Percentiles rank a stretch among this genome's conserved stretches.
Conservation (phyloP, 2,329 filamentous ascomycete species). For the Nannizzia gypsea region DNA sequence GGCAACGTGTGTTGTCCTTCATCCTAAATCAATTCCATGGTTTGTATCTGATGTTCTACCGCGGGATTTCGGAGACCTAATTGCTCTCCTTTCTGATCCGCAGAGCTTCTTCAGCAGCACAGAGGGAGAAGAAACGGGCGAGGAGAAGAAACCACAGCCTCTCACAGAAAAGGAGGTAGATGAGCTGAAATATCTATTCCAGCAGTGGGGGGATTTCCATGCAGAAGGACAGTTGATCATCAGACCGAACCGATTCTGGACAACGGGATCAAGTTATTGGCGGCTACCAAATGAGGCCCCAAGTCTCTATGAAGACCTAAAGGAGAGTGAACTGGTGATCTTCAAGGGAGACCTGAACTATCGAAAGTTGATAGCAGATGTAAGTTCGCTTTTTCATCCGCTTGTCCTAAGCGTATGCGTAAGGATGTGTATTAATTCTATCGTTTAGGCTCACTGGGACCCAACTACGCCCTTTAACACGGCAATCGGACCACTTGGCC, state of each 20-base stretch:
- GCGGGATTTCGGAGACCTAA: constrained; percentile 68
- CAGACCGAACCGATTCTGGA: constrained; percentile 86
- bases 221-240: constrained; percentile 73
- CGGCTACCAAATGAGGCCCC: constrained; percentile 59
- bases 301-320: constrained; percentile 62
- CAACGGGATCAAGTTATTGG: constrained; percentile 77
- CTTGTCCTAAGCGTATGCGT: constrained; percentile 4
- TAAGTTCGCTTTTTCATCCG: constrained; percentile 33
- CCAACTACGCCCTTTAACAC: constrained; percentile 73
- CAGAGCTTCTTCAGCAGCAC: constrained; percentile 68
- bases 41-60: constrained; percentile 94
- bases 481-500: constrained; percentile 76
- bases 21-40: constrained; percentile 94
- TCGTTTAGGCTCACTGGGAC: constrained; percentile 59
- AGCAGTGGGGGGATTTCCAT: constrained; percentile 68
- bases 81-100: constrained; percentile 67
- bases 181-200: constrained; percentile 65
- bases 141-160: constrained; percentile 47
- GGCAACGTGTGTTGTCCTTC: constrained; percentile 75
- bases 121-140: constrained; percentile 34
- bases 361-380: constrained; percentile 80
- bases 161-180: constrained; percentile 50
- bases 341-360: constrained; percentile 99
- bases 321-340: constrained; percentile 73
- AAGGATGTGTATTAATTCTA: background rate